phyloP scores from a whole-genome alignment of 2,329 filamentous ascomycete species.

The Cercospora sp. region DNA sequence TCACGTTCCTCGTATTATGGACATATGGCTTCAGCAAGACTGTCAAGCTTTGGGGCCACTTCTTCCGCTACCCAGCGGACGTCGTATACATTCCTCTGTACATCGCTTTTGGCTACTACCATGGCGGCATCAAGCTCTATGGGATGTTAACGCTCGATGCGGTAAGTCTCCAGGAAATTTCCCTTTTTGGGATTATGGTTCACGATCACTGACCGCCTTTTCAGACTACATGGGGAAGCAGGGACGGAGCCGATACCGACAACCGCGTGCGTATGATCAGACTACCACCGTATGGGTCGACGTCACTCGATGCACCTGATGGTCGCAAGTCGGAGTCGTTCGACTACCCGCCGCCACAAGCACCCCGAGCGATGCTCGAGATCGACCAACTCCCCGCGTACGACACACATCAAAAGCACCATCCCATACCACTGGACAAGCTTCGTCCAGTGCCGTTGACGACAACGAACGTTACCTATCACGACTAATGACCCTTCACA shows the following conservation, averaged over 20 bases:
- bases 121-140: constrained; percentile 89
- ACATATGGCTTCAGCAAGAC: constrained; percentile 82
- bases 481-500: constrained; percentile 33
- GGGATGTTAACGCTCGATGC: constrained; percentile 69
- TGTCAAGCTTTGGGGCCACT: constrained; percentile 85
- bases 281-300: constrained; percentile 38
- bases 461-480: constrained; percentile 18
- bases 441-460: constrained; percentile 2
- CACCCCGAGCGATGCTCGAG: constrained; percentile 17
- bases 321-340: constrained; percentile 38
- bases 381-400: constrained; percentile 38
- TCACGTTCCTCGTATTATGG: constrained; percentile 65
- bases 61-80: constrained; percentile 79
- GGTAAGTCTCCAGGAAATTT: constrained; percentile 56
- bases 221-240: constrained; percentile 93
- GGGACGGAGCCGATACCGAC: constrained; percentile 85
- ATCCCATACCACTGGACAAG: constrained; percentile 4
- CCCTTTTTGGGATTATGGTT: constrained; percentile 10
- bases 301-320: constrained; percentile 23
- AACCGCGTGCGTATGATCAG: constrained; percentile 67
- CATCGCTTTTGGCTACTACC: constrained; percentile 87
- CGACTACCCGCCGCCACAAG: constrained; percentile 25
- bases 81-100: constrained; percentile 79
- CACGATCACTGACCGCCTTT: constrained; percentile 30
- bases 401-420: constrained; percentile 21